A percentile compares a stretch with the other conserved stretches of the same genome.
phyloP scores from a whole-genome alignment of 192 early-diverging fungal genomes.

The Chytriomyces hyalinus region DNA sequence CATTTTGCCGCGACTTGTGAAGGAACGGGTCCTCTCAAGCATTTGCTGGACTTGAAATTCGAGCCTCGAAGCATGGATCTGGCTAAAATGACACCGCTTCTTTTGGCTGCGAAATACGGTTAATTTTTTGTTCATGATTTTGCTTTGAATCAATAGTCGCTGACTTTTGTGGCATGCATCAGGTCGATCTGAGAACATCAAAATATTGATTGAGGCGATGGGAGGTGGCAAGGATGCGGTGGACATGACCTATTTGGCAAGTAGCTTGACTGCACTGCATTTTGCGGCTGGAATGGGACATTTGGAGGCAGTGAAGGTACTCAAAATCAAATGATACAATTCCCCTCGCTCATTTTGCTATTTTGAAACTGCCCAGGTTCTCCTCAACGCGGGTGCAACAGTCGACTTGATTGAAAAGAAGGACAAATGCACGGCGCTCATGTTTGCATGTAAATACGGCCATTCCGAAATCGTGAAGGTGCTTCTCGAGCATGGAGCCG shows the following conservation, averaged over 20 bases:
- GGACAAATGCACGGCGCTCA: constrained; percentile 35
- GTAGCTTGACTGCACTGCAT: constrained; percentile 39
- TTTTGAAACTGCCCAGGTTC: neutral
- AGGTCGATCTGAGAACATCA: constrained; percentile 40
- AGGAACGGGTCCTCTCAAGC: constrained; percentile 51
- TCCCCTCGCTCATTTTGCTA: neutral
- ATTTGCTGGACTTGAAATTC: constrained; percentile 41
- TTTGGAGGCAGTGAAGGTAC: constrained; percentile 39
- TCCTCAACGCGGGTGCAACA: constrained; percentile 49
- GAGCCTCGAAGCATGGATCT: constrained; percentile 43
- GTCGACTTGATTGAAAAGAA: constrained; percentile 41
- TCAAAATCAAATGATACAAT: neutral
- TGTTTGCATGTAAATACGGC: constrained; percentile 28
- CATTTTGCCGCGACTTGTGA: constrained; percentile 59
- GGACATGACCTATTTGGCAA: constrained; percentile 49
- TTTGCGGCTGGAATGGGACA: constrained; percentile 43
- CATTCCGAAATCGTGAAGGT: constrained; percentile 45
- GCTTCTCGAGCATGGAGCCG: constrained; percentile 48
- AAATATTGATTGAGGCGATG: constrained; percentile 33
- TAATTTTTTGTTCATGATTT: neutral
- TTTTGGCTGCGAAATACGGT: constrained; percentile 59
- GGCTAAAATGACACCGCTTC: constrained; percentile 49
- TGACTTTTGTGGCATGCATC: neutral
- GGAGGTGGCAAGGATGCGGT: constrained; percentile 36
- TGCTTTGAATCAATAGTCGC: neutral